A percentile compares a stretch with the other conserved stretches of the same genome.
phyloP scores from a whole-genome alignment of 495 filamentous ascomycete genomes.

The Hypoxylon perforatum region DNA sequence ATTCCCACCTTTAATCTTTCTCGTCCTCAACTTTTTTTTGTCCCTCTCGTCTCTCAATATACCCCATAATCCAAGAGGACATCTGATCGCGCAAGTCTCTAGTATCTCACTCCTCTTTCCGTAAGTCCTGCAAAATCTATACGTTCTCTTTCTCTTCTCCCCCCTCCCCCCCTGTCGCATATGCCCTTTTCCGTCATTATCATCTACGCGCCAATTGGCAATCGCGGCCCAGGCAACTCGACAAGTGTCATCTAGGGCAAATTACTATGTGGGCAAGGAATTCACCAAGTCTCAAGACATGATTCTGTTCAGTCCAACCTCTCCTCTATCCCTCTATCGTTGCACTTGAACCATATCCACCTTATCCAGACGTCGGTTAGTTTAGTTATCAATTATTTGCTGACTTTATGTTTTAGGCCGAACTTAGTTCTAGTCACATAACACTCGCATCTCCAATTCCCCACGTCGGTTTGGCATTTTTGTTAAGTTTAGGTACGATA shows the following conservation, averaged over 20 bases:
- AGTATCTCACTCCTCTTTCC: constrained; percentile 20
- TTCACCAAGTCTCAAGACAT: background rate
- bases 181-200: constrained; percentile 30
- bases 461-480: no score
- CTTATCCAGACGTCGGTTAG: no score
- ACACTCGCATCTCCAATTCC: no score
- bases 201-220: constrained; percentile 32
- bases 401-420: background rate
- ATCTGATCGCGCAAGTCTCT: background rate
- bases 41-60: background rate
- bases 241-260: constrained; percentile 25
- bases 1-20: constrained; percentile 35
- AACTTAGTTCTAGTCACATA: no score
- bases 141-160: constrained; percentile 17
- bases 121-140: constrained; percentile 32
- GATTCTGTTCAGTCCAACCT: background rate
- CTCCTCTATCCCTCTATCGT: no score
- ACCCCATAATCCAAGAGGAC: background rate
- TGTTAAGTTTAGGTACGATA: background rate
- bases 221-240: constrained; percentile 33
- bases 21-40: constrained; percentile 28
- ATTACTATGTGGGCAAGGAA: background rate
- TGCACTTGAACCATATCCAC: no score
- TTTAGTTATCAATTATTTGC: background rate
- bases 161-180: constrained; percentile 10